Percentiles rank a stretch among this genome's conserved stretches.
These are phyloP conservation scores for Haplosporangium gracile DNA, from an alignment of 192 early-diverging fungal species.

Conservation along the genomic window DNA sequence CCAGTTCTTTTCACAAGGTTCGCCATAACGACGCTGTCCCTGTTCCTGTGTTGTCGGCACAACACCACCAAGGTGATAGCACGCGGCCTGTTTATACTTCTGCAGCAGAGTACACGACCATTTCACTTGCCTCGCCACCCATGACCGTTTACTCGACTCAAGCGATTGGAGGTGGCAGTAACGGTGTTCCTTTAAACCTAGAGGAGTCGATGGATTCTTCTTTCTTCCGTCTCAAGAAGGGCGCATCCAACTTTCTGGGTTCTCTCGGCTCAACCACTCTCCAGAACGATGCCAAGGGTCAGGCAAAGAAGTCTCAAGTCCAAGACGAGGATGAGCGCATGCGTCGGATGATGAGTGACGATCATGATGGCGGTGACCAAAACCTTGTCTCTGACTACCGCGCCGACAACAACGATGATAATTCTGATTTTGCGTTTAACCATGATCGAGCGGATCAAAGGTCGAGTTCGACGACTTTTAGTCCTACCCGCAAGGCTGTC, in stretches of 20 bases:
- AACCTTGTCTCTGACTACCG: neutral
- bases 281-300: neutral
- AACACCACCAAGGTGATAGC: neutral
- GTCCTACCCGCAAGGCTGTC: neutral
- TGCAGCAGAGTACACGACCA: constrained; percentile 7
- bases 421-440: too few species aligned
- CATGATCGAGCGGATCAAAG: neutral
- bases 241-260: neutral
- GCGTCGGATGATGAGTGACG: constrained; percentile 11
- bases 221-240: constrained; percentile 10
- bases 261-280: neutral
- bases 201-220: constrained; percentile 16
- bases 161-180: neutral
- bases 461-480: constrained; percentile 28
- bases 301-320: neutral
- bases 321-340: neutral
- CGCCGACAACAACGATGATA: too few species aligned
- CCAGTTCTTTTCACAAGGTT: constrained; percentile 9
- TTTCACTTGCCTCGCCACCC: constrained; percentile 28
- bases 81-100: neutral
- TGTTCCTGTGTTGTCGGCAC: neutral
- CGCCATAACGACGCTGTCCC: constrained; percentile 18
- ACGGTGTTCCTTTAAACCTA: neutral
- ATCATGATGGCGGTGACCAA: neutral
- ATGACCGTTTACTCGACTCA: neutral